A percentile compares a stretch with the other conserved stretches of the same genome.
phyloP scores from a whole-genome alignment of 208 protist genomes.

The Acanthamoeba lenticulata region DNA sequence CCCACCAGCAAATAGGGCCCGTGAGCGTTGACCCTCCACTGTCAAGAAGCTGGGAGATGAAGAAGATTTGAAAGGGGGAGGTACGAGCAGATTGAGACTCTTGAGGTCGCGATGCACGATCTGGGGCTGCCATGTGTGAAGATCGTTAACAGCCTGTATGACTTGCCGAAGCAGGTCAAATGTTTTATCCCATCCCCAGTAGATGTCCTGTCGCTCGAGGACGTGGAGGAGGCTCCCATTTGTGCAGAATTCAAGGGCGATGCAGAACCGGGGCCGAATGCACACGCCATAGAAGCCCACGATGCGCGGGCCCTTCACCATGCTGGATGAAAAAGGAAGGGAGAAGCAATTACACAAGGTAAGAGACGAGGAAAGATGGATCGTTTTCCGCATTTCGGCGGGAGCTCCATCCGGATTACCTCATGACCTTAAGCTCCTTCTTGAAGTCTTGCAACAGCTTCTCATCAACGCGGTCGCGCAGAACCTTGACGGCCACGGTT shows the following conservation, averaged over 20 bases:
- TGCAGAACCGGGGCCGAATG: constrained; percentile 71
- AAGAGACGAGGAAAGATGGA: background rate
- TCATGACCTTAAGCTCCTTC: constrained; percentile 78
- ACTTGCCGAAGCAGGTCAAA: constrained; percentile 72
- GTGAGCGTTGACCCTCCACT: background rate
- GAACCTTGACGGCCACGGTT: constrained; percentile 77
- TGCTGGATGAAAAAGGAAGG: background rate
- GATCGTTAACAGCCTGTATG: constrained; percentile 67
- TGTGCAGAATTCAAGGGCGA: constrained; percentile 76
- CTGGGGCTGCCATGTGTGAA: constrained; percentile 77
- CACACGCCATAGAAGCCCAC: constrained; percentile 80
- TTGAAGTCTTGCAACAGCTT: constrained; percentile 73
- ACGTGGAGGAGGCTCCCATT: constrained; percentile 70
- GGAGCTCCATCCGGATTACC: constrained; percentile 49
- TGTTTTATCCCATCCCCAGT: constrained; percentile 75
- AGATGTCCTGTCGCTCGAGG: constrained; percentile 62
- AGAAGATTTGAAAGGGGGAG: background rate
- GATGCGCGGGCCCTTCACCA: constrained; percentile 68
- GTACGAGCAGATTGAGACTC: constrained; percentile 70
- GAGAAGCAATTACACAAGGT: background rate
- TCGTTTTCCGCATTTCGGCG: no score
- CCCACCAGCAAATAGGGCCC: background rate
- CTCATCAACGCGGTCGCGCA: constrained; percentile 64
- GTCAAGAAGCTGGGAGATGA: background rate
- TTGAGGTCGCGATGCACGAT: constrained; percentile 81